These are phyloP conservation scores for Helicocarpus griseus DNA, from an alignment of 2,329 filamentous ascomycete species.

Conservation along the genomic window DNA sequence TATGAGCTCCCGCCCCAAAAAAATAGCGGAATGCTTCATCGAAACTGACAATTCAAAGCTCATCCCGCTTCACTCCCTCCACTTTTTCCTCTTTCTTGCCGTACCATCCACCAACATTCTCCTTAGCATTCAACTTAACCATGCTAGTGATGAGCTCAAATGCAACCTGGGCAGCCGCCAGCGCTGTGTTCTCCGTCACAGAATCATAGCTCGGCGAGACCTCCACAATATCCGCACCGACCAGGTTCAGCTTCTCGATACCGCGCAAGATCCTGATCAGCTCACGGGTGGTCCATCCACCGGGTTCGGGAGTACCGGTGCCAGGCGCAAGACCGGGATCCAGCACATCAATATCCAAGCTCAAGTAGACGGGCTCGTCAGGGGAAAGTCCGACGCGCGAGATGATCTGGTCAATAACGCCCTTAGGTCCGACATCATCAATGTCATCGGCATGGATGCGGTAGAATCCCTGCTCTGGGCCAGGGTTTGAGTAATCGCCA, in stretches of 20 bases:
- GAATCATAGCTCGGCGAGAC: conserved; percentile 80
- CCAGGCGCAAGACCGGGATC: conserved; percentile 63
- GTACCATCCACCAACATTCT: conserved; percentile 33
- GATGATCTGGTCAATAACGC: conserved; percentile 63
- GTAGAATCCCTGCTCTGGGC: conserved; percentile 67
- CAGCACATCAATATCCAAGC: conserved; percentile 71
- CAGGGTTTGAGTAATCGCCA: conserved; percentile 57
- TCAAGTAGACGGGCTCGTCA: conserved; percentile 70
- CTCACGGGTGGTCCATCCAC: conserved; percentile 84
- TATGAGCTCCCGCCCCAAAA: too few relatives aligned
- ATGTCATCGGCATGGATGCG: conserved; percentile 79
- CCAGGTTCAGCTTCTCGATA: conserved; percentile 69
- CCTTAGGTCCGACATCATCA: conserved; percentile 65
- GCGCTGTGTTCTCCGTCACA: conserved; percentile 65
- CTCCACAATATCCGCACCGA: conserved; percentile 86
- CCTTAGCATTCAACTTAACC: conserved; percentile 34
- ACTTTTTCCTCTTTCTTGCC: conserved; percentile 19
- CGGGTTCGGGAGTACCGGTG: conserved; percentile 81
- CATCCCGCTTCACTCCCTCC: conserved; percentile 14
- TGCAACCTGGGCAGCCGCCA: conserved; percentile 74
- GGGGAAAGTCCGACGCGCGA: conserved; percentile 53
- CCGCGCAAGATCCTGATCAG: conserved; percentile 74
- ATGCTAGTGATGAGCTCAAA: conserved; percentile 70
- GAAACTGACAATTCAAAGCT: conserved; percentile 14
- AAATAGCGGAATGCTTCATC: background rate